Evolutionary conservation across 768 basidiomycete species (phyloP).

Genomic region (Grammothele lineata): DNA sequence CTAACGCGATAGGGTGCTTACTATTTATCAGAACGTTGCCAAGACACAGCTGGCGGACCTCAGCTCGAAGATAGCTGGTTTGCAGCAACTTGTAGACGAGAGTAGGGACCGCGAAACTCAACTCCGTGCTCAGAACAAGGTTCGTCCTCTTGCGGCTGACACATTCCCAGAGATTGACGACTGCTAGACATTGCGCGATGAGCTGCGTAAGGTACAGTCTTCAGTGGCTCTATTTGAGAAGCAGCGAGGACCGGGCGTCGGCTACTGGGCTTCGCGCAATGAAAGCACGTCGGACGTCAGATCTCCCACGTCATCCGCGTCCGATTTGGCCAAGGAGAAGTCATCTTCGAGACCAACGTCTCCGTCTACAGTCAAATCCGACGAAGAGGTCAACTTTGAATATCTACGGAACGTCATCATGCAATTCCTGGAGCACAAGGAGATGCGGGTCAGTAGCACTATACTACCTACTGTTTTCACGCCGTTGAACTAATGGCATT

Average conservation of each 20-base stretch:
- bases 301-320: conserved; percentile 37
- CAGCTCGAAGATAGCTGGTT: conserved; percentile 40
- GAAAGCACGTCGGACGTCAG: conserved; percentile 29
- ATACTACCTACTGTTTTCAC: not conserved
- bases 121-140: conserved; percentile 76
- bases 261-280: conserved; percentile 74
- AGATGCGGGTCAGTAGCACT: conserved; percentile 80
- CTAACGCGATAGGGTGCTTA: no score
- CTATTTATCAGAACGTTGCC: conserved; percentile 20
- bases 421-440: conserved; percentile 97
- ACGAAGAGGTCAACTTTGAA: conserved; percentile 94
- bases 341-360: conserved; percentile 26
- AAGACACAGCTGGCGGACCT: conserved; percentile 47
- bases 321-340: conserved; percentile 34
- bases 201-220: conserved; percentile 92
- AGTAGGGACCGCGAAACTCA: conserved; percentile 64
- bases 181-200: conserved; percentile 85
- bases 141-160: no score
- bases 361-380: conserved; percentile 40
- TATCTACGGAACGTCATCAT: conserved; percentile 94
- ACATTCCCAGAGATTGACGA: no score
- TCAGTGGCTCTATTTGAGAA: conserved; percentile 86
- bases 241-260: conserved; percentile 90
- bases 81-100: conserved; percentile 75
- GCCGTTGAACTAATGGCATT: conserved; percentile 6